Percentiles rank a stretch among this genome's conserved stretches.
These are phyloP conservation scores for Isabelozyma rhagii DNA, from an alignment of 805 yeast species.

Conservation along the genomic window DNA sequence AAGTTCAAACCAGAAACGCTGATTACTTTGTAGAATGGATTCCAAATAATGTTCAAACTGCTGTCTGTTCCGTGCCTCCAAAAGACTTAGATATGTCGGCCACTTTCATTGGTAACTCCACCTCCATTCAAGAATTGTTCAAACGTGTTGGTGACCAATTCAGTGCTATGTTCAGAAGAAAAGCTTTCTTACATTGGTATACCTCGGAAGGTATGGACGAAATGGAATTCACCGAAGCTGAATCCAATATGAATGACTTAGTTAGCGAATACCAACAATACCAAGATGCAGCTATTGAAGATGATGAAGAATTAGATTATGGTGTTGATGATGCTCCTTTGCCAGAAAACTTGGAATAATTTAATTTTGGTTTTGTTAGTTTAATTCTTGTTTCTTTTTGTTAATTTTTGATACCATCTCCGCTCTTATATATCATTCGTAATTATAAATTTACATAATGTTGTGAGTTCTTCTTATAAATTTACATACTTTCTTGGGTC, in stretches of 20 bases:
- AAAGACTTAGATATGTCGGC: slow-evolving; percentile 84
- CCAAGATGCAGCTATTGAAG: slow-evolving; percentile 77
- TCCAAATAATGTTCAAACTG: slow-evolving; percentile 92
- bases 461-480: no score
- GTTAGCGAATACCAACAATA: slow-evolving; percentile 89
- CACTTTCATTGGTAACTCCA: slow-evolving; percentile 89
- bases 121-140: slow-evolving; percentile 88
- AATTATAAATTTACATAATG: neutral
- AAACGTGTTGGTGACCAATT: slow-evolving; percentile 88
- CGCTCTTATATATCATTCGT: neutral
- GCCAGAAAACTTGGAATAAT: slow-evolving; percentile 47
- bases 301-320: slow-evolving; percentile 72
- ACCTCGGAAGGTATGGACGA: slow-evolving; percentile 96
- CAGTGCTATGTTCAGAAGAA: slow-evolving; percentile 87
- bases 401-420: neutral
- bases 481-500: no score
- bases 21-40: slow-evolving; percentile 93
- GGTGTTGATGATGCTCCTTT: slow-evolving; percentile 58
- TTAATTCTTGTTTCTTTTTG: neutral
- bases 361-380: slow-evolving; percentile 1
- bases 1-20: slow-evolving; percentile 77
- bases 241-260: slow-evolving; percentile 84
- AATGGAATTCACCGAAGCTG: slow-evolving; percentile 91
- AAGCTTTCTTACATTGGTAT: slow-evolving; percentile 96
- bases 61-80: slow-evolving; percentile 90